Conservation (phyloP, 352 stramenopile species). For the Blastocystis sp. region DNA sequence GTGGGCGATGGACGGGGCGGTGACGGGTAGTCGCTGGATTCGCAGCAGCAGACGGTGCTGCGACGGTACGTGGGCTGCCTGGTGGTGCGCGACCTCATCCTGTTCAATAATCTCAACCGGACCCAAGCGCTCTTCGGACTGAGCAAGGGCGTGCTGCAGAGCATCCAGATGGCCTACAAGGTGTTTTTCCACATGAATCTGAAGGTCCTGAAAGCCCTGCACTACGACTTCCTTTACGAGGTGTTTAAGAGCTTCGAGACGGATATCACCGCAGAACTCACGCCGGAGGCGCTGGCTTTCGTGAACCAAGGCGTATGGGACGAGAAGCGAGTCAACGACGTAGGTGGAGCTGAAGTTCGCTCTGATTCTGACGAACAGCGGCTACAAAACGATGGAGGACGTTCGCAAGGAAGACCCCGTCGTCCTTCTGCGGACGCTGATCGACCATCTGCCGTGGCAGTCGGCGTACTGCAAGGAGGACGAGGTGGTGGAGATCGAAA, state of each 20-base stretch:
- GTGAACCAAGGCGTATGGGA: constrained; percentile 15
- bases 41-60: background rate
- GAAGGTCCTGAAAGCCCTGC: constrained; percentile 27
- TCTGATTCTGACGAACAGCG: constrained; percentile 30
- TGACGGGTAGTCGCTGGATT: background rate
- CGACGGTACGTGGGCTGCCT: constrained; percentile 22
- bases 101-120: constrained; percentile 40
- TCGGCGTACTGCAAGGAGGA: constrained; percentile 54
- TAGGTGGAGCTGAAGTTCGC: constrained; percentile 43
- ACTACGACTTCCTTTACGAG: constrained; percentile 53
- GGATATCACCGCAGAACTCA: constrained; percentile 10
- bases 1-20: background rate
- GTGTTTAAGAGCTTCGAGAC: constrained; percentile 53
- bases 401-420: constrained; percentile 32
- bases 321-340: background rate
- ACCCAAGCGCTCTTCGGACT: constrained; percentile 43
- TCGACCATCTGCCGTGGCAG: constrained; percentile 49
- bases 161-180: constrained; percentile 40
- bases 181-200: constrained; percentile 64
- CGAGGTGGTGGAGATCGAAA: background rate
- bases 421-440: background rate
- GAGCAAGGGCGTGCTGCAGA: constrained; percentile 27
- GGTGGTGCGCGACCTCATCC: constrained; percentile 30
- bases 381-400: constrained; percentile 18
- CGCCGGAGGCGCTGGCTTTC: constrained; percentile 20